phyloP scores from a whole-genome alignment of 495 filamentous ascomycete species.

The Alectoria sarmentosa region DNA sequence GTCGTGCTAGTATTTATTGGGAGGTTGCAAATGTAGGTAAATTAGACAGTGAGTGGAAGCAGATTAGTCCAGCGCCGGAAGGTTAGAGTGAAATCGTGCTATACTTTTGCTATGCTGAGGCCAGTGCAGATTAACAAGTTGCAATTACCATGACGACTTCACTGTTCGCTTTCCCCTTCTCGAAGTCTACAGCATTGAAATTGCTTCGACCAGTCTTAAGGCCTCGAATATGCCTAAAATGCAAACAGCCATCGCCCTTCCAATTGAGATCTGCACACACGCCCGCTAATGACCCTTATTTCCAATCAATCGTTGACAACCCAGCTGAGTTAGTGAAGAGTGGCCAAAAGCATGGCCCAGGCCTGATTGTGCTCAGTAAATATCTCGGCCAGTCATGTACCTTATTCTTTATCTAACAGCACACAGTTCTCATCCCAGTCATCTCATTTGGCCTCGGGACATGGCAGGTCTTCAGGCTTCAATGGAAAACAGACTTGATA shows the following conservation, averaged over 20 bases:
- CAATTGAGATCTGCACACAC: slow-evolving; percentile 26
- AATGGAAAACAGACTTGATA: slow-evolving; percentile 88
- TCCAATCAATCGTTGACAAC: slow-evolving; percentile 78
- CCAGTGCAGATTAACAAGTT: not conserved
- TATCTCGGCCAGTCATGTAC: not conserved
- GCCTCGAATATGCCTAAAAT: not conserved
- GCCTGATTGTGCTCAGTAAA: slow-evolving; percentile 71
- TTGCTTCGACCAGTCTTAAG: not conserved
- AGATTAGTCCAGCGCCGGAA: not conserved
- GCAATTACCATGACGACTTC: slow-evolving; percentile 3
- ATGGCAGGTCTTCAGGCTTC: slow-evolving; percentile 92
- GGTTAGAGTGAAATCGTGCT: not conserved
- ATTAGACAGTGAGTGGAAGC: too few species aligned
- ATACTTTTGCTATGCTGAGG: not conserved
- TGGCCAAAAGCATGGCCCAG: slow-evolving; percentile 68
- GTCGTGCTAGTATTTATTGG: not conserved
- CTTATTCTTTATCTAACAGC: not conserved
- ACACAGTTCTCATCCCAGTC: slow-evolving; percentile 73
- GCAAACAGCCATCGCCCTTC: slow-evolving; percentile 2
- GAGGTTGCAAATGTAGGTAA: not conserved
- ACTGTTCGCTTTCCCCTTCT: not conserved
- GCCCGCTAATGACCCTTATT: slow-evolving; percentile 61
- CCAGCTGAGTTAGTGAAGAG: slow-evolving; percentile 68
- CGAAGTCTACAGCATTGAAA: not conserved
- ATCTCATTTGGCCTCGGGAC: slow-evolving; percentile 85